These are phyloP conservation scores for Ochetophila trinervis DNA, from an alignment of 306 rosid species.

Conservation along the genomic window DNA sequence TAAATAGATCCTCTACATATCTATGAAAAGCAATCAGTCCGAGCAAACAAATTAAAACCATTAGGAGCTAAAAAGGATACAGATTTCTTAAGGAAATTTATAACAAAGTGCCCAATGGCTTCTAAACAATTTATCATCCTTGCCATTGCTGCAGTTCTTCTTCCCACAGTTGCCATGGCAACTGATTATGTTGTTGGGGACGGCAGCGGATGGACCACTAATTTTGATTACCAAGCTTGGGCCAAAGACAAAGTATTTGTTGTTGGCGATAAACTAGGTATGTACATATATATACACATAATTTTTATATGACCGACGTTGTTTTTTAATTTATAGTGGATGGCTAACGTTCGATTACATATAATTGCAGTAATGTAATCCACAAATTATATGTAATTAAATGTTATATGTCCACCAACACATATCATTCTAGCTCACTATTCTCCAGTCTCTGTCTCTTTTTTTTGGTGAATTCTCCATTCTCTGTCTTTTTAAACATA, in stretches of 20 bases:
- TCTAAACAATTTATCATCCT: background rate
- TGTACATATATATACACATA: background rate
- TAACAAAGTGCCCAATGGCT: background rate
- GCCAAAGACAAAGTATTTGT: slow-evolving; percentile 21
- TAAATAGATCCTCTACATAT: no score
- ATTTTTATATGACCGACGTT: background rate
- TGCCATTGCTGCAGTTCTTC: slow-evolving; percentile 2
- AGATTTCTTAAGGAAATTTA: background rate
- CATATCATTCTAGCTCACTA: background rate
- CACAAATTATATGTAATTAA: no score
- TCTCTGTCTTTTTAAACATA: no score
- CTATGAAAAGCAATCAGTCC: no score
- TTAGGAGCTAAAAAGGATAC: no score
- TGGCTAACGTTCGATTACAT: no score
- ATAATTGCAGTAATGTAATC: no score
- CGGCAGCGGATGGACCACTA: slow-evolving; percentile 9
- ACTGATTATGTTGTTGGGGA: slow-evolving; percentile 19
- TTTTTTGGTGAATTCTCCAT: no score
- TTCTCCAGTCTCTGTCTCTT: no score
- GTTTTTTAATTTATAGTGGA: no score
- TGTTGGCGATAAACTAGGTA: slow-evolving; percentile 29
- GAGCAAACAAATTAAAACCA: no score
- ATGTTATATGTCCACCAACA: no score
- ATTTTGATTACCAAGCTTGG: slow-evolving; percentile 20
- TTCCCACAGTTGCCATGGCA: slow-evolving; percentile 14